Percentiles rank a stretch among this genome's conserved stretches.
Evolutionary conservation across 1,139 yeast genomes (phyloP).

Genomic region (Pneumocystis sp.): DNA sequence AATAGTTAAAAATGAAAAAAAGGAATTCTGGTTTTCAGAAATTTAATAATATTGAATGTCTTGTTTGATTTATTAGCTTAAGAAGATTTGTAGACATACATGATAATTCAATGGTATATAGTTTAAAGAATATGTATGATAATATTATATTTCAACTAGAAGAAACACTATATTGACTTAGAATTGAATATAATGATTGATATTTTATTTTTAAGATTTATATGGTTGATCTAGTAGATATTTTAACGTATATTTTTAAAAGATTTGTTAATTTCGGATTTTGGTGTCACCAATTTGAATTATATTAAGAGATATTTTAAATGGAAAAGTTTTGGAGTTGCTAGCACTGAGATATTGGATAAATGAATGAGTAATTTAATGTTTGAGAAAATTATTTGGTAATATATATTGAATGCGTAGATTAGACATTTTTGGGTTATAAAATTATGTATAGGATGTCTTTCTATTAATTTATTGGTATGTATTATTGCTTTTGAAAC

Average conservation of each 20-base stretch:
- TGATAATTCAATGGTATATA: constrained; percentile 81
- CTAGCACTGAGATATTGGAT: constrained; percentile 91
- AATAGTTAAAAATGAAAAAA: constrained; percentile 13
- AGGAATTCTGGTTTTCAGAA: constrained; percentile 40
- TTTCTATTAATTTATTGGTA: constrained; percentile 60
- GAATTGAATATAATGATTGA: constrained; percentile 92
- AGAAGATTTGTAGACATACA: constrained; percentile 72
- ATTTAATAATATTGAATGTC: constrained; percentile 18
- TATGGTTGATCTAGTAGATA: constrained; percentile 79
- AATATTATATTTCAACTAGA: constrained; percentile 83
- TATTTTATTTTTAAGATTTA: constrained; percentile 86
- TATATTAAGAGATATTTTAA: constrained; percentile 66
- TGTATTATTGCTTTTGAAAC: constrained; percentile 64
- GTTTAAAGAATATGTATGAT: constrained; percentile 73
- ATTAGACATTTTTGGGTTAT: constrained; percentile 73
- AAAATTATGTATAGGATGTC: constrained; percentile 82
- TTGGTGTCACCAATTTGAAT: constrained; percentile 68
- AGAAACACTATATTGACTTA: constrained; percentile 81
- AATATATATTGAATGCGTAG: constrained; percentile 81
- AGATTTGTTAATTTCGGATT: constrained; percentile 69
- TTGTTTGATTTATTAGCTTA: constrained; percentile 58
- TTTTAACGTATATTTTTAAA: constrained; percentile 71
- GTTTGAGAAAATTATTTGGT: constrained; percentile 40
- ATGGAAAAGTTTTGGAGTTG: constrained; percentile 73
- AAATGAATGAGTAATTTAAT: constrained; percentile 14